Evolutionary conservation across 768 basidiomycete species (phyloP), one percentile per base, ranked within the genome.

Genomic region (Scleroderma bovista): DNA sequence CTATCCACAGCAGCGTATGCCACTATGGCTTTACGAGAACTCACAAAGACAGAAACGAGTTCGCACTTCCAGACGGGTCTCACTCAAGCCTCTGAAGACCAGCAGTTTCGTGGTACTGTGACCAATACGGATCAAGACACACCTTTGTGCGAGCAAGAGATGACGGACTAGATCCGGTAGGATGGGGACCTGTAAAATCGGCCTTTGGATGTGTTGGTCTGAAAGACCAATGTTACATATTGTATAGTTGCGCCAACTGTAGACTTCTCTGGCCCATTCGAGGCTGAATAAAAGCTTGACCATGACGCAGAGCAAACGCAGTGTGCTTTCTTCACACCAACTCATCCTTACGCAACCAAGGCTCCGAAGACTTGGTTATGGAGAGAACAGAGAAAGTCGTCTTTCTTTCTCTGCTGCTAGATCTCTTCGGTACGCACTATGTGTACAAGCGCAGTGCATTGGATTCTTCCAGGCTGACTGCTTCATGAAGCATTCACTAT

Each of bases 1-100:
- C 78, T 99, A 15, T 92, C 89, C 13, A 91, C 92, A 7, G 88
- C 92, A 1, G 86, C 92, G 5, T 99, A 97, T 68, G 96, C 96
- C 2, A 99, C 96, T 2, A 99, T 99, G 96, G 95, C 94, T 3
- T 67, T 99, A 57, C 81, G 93, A 37, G 93, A 96, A 69, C 81
- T 96, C 39, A 93, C 93, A 13, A 98, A 95, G 72, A 90, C 87
- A 31, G 93, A 97, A 61, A 97, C 94, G 17, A 93, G 91, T 64
- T 86, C 92, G 36, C 92, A 93, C 60, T 85, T 83, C 70, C 94
- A 96, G 63, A 87, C 77, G n/a, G 72, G 72, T 56, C 74, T 93
- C 53, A 93, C 91, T 12, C 76, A 75, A 46, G 75, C 78, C 29
- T 83, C 88, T 19, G 89, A 88, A 63, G 91, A 93, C 61, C 91